These are phyloP conservation scores for Aegilops umbellulata DNA, from an alignment of 176 grass and related monocot species.

Conservation along the genomic window DNA sequence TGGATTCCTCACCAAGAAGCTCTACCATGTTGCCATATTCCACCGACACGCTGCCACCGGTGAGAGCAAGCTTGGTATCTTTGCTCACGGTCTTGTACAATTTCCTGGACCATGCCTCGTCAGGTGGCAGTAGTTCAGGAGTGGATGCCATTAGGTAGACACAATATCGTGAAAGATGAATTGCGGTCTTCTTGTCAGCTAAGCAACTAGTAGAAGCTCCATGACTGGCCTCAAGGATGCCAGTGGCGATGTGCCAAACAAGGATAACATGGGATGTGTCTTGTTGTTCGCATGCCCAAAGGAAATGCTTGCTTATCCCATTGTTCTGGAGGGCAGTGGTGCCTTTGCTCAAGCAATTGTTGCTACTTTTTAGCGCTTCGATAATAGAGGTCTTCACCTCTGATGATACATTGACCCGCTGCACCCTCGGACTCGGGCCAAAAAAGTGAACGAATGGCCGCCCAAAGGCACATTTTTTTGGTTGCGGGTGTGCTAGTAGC, in stretches of 20 bases:
- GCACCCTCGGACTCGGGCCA: not conserved
- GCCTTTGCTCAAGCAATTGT: not conserved
- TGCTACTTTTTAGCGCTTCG: not conserved
- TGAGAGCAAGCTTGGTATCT: not conserved
- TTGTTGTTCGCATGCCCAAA: not conserved
- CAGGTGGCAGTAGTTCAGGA: not conserved
- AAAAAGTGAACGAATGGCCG: not conserved
- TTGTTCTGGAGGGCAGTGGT: not conserved
- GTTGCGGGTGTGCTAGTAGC: not conserved
- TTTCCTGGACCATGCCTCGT: not conserved
- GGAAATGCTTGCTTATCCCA: not conserved
- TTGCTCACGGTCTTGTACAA: not conserved
- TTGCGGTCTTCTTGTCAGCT: not conserved
- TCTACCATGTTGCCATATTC: not conserved
- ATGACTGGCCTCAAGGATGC: not conserved
- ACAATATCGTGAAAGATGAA: not conserved
- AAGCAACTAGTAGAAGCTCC: no score
- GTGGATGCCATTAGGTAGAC: not conserved
- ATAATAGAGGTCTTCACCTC: not conserved
- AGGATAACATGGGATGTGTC: not conserved
- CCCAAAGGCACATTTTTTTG: not conserved
- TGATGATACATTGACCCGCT: not conserved
- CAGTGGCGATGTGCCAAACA: not conserved
- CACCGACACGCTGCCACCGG: not conserved
- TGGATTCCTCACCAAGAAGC: not conserved